phyloP scores from a whole-genome alignment of 257 asterid genomes.

The Scutellaria barbata region DNA sequence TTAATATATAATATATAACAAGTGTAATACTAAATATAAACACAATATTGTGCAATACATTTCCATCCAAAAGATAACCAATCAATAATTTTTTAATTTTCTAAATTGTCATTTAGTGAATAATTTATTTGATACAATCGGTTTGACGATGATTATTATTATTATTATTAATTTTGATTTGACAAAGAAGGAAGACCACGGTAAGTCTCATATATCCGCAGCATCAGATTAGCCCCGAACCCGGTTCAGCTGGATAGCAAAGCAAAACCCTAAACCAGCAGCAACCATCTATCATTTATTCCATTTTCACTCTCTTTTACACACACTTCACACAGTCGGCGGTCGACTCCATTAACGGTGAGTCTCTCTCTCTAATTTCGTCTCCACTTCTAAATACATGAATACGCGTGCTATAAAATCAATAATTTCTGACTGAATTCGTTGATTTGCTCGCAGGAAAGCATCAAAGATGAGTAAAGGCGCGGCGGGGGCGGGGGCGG shows the following conservation, averaged over 20 bases:
- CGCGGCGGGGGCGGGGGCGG: slow-evolving; percentile 51
- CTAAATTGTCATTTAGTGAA: not conserved
- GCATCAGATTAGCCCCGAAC: slow-evolving; percentile 9
- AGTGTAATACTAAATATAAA: too few relatives aligned
- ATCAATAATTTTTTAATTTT: too few relatives aligned
- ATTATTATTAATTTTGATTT: too few relatives aligned
- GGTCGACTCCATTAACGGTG: slow-evolving; percentile 36
- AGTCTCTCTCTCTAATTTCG: not conserved
- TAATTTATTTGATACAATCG: too few relatives aligned
- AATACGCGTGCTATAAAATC: not conserved
- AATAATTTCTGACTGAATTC: slow-evolving; percentile 25
- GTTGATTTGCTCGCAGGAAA: slow-evolving; percentile 37
- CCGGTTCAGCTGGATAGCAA: slow-evolving; percentile 38
- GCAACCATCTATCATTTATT: slow-evolving; percentile 4
- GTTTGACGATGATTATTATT: too few relatives aligned
- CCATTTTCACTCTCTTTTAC: slow-evolving; percentile 6
- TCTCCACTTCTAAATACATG: not conserved
- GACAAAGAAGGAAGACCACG: slow-evolving; percentile 13
- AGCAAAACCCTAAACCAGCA: slow-evolving; percentile 38
- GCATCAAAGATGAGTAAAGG: slow-evolving; percentile 62
- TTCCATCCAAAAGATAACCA: too few relatives aligned
- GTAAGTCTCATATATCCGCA: slow-evolving; percentile 17
- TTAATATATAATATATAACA: too few relatives aligned
- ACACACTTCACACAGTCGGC: slow-evolving; percentile 32
- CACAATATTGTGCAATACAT: too few relatives aligned